phyloP scores from a whole-genome alignment of 352 stramenopile genomes.

The Phytophthora capsici region DNA sequence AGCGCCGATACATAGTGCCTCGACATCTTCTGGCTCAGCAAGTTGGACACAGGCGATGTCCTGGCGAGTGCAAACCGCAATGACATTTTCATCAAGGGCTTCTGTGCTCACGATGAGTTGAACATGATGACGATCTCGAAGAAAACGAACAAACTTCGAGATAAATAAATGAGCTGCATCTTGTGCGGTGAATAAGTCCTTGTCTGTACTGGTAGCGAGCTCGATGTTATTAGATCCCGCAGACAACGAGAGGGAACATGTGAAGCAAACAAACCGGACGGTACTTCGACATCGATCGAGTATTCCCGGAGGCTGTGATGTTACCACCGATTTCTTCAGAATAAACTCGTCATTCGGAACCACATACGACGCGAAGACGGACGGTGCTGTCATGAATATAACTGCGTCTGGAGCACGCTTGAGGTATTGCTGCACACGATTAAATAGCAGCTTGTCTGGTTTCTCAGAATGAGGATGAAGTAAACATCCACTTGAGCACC shows the following conservation, averaged over 20 bases:
- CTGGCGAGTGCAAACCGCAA: constrained; percentile 48
- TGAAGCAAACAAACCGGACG: constrained; percentile 56
- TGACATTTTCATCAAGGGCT: constrained; percentile 49
- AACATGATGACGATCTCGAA: constrained; percentile 35
- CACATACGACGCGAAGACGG: constrained; percentile 44
- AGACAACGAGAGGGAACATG: constrained; percentile 37
- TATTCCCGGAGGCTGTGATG: constrained; percentile 46
- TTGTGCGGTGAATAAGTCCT: constrained; percentile 37
- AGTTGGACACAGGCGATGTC: constrained; percentile 69
- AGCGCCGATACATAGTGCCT: constrained; percentile 42
- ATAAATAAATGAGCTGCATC: constrained; percentile 37
- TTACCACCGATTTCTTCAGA: constrained; percentile 55
- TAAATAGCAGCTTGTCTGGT: constrained; percentile 25
- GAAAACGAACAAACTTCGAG: constrained; percentile 28
- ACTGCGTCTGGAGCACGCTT: constrained; percentile 41
- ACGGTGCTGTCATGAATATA: constrained; percentile 42
- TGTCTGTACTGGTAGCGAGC: constrained; percentile 23
- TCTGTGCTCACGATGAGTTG: constrained; percentile 59
- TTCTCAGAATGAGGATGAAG: constrained; percentile 1
- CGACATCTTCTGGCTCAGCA: constrained; percentile 58
- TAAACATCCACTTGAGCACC: constrained; percentile 66
- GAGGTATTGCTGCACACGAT: constrained; percentile 42
- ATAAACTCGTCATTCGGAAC: constrained; percentile 55
- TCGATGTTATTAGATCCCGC: constrained; percentile 49
- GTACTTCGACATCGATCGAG: constrained; percentile 7